Evolutionary conservation across 208 protist genomes (phyloP).

Genomic region (Naegleria gruberi): DNA sequence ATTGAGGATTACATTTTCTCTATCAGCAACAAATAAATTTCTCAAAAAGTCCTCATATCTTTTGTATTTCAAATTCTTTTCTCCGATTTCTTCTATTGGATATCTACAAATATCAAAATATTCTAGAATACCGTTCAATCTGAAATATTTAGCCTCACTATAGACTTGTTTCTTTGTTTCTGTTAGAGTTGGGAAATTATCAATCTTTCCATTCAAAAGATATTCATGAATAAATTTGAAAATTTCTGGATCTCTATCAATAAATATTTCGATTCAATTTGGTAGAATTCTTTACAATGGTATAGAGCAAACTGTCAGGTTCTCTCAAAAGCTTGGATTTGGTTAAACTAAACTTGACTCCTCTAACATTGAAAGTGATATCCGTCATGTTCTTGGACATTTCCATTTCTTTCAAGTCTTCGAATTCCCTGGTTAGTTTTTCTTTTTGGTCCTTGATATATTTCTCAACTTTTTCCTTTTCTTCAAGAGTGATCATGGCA

Average conservation of each 20-base stretch:
- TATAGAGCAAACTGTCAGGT: not conserved
- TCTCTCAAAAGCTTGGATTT: not conserved
- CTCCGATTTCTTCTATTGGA: not conserved
- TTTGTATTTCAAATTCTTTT: not conserved
- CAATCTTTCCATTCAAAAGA: not conserved
- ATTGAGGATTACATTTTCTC: not conserved
- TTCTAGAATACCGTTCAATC: not conserved
- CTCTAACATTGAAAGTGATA: not conserved
- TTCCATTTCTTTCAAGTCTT: not conserved
- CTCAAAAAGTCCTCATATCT: not conserved
- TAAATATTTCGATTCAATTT: not conserved
- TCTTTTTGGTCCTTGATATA: not conserved
- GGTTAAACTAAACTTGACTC: not conserved
- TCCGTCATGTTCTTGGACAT: not conserved
- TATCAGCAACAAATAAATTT: slow-evolving; percentile 3
- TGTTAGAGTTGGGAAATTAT: not conserved
- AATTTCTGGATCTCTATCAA: not conserved
- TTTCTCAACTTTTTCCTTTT: not conserved
- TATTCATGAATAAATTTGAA: not conserved
- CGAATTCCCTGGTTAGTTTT: not conserved
- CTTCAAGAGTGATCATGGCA: not conserved
- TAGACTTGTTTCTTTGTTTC: not conserved
- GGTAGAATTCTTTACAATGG: not conserved
- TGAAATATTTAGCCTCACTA: not conserved
- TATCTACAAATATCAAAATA: not conserved